Evolutionary conservation across 2,329 filamentous ascomycete species (phyloP), one percentile per base, ranked within the genome.

Genomic region (Colletotrichum costaricense): DNA sequence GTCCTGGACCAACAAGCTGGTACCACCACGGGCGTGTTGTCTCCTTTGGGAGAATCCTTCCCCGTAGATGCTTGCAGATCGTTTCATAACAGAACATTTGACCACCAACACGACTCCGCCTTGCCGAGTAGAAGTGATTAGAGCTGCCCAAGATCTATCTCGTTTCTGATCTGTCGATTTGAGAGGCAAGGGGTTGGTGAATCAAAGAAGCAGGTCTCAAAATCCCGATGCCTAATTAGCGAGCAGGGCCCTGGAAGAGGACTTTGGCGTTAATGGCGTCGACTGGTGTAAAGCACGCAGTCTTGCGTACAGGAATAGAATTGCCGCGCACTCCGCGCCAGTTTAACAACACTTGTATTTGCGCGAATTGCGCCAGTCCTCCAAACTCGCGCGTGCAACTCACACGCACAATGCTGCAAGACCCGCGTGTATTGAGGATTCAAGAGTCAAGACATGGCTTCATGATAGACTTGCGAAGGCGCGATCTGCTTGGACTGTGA

Each of bases 261-360:
- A 14, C 14, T 58, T 72, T 54, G 38, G 52, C 65, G 22, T 67
- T 22, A 59, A 59, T 54, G 63, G 58, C 68, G 16, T 55, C 22
- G 28, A 42, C 8, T 6, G 22, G 46, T 16, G 33, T 35, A 9
- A 24, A 52, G 35, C 62, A 59, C 14, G 65, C 58, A 72, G 49
- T 49, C 46, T 63, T 62, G 56, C 49, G 56, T 63, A 35, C 22
- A 59, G 46, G 22, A 38, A 56, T 38, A 35, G 55, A 60, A 55
- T 52, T 70, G 60, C 67, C 55, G 67, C 59, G 52, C 64, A 56
- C 52, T 55, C 57, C 64, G 69, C 57, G 52, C 66, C 52, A 59
- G 30, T 56, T 60, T 28, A 12, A 35, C 42, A 46, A 19, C 12
- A 35, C 28, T 42, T 54, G 26, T 33, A 49, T 63, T 38, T 24